Evolutionary conservation across 768 basidiomycete genomes (phyloP).

Genomic region (Termitomyces sp.): DNA sequence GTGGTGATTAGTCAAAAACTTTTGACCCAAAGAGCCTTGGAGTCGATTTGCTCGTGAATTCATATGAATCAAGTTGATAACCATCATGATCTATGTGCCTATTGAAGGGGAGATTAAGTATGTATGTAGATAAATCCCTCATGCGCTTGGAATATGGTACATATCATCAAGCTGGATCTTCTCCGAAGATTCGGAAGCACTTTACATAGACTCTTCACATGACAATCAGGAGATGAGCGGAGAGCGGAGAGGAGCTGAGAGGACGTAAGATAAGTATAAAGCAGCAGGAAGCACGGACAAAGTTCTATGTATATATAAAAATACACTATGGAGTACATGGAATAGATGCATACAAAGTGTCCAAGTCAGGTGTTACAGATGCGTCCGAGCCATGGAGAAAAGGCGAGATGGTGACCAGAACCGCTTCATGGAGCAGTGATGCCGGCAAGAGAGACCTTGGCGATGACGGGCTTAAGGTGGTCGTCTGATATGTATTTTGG

Average conservation of each 20-base stretch:
- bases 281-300: background rate
- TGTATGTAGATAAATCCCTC: too few species aligned
- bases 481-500: conserved; percentile 35
- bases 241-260: background rate
- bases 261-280: too few species aligned
- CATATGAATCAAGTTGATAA: too few species aligned
- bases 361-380: conserved; percentile 7
- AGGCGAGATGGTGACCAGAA: background rate
- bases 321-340: conserved; percentile 3
- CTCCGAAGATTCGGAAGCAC: background rate
- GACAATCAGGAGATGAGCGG: background rate
- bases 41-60: too few species aligned
- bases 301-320: background rate
- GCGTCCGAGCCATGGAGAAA: background rate
- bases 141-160: too few species aligned
- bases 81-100: too few species aligned
- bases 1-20: too few species aligned
- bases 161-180: background rate
- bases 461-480: conserved; percentile 44
- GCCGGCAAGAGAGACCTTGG: conserved; percentile 33
- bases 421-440: conserved; percentile 14
- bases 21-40: too few species aligned
- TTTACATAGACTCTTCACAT: background rate
- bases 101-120: too few species aligned
- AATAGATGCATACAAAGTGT: background rate